Percentiles rank a stretch among this genome's conserved stretches.
Conservation (phyloP, 768 basidiomycete species). For the Russula vinacea region DNA sequence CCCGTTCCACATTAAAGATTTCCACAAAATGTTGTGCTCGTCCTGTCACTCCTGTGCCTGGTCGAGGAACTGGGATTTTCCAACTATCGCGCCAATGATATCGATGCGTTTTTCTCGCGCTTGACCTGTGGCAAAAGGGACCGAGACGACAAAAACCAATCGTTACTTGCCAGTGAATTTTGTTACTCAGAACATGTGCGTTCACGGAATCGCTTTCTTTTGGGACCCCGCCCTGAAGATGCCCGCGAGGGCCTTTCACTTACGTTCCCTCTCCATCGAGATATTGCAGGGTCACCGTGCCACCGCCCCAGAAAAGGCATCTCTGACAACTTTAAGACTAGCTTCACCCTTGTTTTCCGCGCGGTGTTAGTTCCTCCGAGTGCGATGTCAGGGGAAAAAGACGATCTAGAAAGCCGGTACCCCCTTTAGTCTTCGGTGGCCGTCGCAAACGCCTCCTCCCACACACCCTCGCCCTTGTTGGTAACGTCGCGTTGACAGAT, state of each 20-base stretch:
- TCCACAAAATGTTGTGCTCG: neutral
- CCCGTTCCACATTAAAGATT: neutral
- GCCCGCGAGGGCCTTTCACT: constrained; percentile 8
- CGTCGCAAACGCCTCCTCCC: constrained; percentile 1
- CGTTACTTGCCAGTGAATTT: neutral
- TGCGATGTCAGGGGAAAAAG: neutral
- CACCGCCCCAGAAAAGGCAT: neutral
- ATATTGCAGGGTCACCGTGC: constrained; percentile 14
- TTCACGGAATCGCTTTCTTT: neutral
- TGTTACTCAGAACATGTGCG: neutral
- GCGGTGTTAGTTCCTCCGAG: neutral
- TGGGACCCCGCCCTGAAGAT: neutral
- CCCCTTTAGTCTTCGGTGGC: neutral
- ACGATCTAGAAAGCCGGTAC: neutral
- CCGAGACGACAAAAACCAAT: neutral
- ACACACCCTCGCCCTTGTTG: neutral
- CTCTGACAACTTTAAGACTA: constrained; percentile 1
- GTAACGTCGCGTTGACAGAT: constrained; percentile 2
- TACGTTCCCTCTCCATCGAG: constrained; percentile 11
- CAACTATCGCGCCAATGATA: constrained; percentile 11
- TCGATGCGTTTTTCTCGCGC: neutral
- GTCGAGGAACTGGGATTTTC: neutral
- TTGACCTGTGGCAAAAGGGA: neutral
- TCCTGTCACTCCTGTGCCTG: constrained; percentile 17
- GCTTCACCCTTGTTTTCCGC: constrained; percentile 10